Evolutionary conservation across 2,329 filamentous ascomycete genomes (phyloP), one percentile per base, ranked within the genome.

Genomic region (Xylariaceae sp.): DNA sequence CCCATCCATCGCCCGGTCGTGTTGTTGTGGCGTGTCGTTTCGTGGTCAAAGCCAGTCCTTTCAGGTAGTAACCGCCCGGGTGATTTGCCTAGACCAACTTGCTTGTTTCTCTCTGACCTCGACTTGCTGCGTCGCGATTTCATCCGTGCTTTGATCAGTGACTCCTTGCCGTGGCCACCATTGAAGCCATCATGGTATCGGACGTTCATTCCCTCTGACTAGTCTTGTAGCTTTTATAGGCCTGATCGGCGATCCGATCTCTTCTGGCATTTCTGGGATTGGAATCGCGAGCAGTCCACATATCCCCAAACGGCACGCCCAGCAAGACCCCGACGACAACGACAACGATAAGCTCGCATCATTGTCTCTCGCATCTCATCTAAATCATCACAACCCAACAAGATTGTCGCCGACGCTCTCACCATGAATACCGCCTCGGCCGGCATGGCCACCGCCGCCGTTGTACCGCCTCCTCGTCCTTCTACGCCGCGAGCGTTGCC

Each of bases 351-450:
- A 52, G 57, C 60, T 54, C 58, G 57, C 60, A 53, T 53, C 49
- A 56, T 55, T 8, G 23, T 63, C 54, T 62, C 59, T 57, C 56
- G 58, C 56, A 44, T 61, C 56, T 54, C 54, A 60, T 58, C 56
- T 37, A 58, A 50, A 45, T 57, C 50, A 45, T 49, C 55, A 60
- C 17, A 59, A 42, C 50, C 34, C 51, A 52, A 57, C 30, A 34
- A 47, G 30, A 13, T 53, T 34, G 54, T 56, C 45, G 34, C 48
- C 47, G 34, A 47, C 44, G 37, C 53, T 57, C 48, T 49, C 51
- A 51, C 56, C 61, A 71, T 71, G 69, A 67, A 68, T 58, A 67
- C 71, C 57, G 68, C 68, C 51, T 59, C 69, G 53, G 70, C 68
- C 52, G 68, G 66, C 44, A 71, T 72, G 67, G 70, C 67, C 51